Conservation (phyloP, 1,284 basidiomycete species). For the Stygiomarasmius scandens region DNA sequence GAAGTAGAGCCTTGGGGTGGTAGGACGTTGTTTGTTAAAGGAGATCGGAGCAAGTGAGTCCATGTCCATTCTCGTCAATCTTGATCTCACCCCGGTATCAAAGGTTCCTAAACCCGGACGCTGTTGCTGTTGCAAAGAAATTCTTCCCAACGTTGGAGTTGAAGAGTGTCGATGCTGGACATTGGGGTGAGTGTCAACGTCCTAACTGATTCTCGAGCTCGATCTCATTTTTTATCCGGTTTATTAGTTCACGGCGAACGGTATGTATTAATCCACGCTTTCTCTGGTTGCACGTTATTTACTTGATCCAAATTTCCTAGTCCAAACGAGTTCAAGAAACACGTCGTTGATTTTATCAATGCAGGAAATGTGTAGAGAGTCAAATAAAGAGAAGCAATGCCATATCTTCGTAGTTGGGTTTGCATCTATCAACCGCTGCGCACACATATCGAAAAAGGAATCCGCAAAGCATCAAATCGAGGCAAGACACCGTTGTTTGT, state of each 20-base stretch:
- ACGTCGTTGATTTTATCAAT: conserved; percentile 1
- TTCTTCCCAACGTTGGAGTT: conserved; percentile 11
- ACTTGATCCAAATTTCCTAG: not conserved
- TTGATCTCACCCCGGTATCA: too few species aligned
- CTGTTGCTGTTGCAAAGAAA: not conserved
- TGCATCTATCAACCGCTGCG: too few species aligned
- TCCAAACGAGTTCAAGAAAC: conserved; percentile 5
- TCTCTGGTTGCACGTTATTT: too few species aligned
- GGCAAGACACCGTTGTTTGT: too few species aligned
- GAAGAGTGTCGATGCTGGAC: conserved; percentile 11
- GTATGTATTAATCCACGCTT: not conserved
- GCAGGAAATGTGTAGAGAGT: not conserved
- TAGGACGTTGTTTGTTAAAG: conserved; percentile 77
- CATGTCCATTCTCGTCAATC: too few species aligned
- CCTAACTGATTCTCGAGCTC: not conserved
- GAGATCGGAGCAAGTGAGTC: conserved; percentile 72
- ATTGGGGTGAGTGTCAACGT: conserved; percentile 10
- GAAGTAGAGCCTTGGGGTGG: conserved; percentile 60
- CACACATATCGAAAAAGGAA: too few species aligned
- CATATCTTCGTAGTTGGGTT: too few species aligned
- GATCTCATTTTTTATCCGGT: not conserved
- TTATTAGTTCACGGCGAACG: conserved; percentile 9
- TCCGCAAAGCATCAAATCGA: too few species aligned
- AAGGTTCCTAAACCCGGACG: conserved; percentile 9
- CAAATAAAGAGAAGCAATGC: too few species aligned